Evolutionary conservation across 2,329 filamentous ascomycete genomes (phyloP).

Genomic region (Thermothelomyces thermophilus): DNA sequence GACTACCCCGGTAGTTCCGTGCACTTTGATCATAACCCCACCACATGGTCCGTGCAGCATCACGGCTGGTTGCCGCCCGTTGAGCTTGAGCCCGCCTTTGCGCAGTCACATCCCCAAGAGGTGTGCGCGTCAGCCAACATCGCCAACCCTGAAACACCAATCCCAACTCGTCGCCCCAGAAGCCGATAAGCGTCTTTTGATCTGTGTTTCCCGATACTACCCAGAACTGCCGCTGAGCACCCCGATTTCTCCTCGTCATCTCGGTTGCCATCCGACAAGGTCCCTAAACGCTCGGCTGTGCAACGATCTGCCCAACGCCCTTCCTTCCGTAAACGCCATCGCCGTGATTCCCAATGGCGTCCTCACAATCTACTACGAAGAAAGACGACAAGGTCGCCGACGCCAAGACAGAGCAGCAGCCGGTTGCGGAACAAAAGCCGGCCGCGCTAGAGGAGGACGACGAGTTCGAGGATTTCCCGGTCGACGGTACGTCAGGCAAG

Average conservation of each 20-base stretch:
- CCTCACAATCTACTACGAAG: conserved; percentile 19
- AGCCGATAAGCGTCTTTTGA: no score
- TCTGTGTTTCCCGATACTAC: no score
- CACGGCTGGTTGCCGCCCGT: background rate
- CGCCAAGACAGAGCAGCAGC: conserved; percentile 37
- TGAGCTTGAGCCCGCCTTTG: no score
- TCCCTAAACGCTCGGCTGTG: no score
- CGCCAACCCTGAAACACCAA: no score
- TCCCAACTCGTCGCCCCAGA: no score
- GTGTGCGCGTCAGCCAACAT: no score
- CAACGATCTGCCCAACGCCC: background rate
- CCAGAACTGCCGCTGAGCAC: no score
- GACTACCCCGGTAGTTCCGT: no score
- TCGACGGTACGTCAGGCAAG: conserved; percentile 67
- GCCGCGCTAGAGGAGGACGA: conserved; percentile 88
- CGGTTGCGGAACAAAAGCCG: conserved; percentile 56
- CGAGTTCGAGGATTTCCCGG: conserved; percentile 97
- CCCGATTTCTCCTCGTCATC: no score
- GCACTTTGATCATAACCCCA: background rate
- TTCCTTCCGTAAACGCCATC: background rate
- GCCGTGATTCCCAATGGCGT: conserved; percentile 9
- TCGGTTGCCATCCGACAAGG: no score
- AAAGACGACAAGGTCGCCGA: conserved; percentile 37
- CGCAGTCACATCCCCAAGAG: no score
- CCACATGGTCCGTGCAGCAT: background rate